phyloP scores from a whole-genome alignment of 352 stramenopile species.

The Pythium aquatile region DNA sequence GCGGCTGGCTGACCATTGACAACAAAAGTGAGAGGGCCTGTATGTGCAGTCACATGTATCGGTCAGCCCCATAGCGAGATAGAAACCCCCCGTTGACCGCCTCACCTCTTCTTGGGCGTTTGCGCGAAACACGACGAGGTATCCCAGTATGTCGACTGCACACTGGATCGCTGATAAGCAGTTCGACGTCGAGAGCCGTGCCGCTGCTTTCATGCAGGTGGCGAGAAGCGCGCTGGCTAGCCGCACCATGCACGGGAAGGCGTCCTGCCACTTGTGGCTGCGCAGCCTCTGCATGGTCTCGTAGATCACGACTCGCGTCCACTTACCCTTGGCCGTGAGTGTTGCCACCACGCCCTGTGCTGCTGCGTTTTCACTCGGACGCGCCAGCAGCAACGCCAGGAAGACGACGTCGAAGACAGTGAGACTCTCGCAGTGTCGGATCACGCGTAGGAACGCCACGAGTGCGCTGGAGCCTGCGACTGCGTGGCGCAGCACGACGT shows the following conservation, averaged over 20 bases:
- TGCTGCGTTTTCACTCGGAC: constrained; percentile 50
- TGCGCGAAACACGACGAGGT: constrained; percentile 21
- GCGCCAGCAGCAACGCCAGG: constrained; percentile 59
- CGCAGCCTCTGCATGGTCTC: constrained; percentile 23
- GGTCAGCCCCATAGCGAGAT: neutral
- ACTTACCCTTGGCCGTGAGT: constrained; percentile 8
- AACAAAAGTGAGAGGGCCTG: constrained; percentile 69
- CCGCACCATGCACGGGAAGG: constrained; percentile 13
- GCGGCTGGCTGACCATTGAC: constrained; percentile 65
- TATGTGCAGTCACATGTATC: neutral
- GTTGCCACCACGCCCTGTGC: constrained; percentile 11
- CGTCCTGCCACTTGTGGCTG: constrained; percentile 23
- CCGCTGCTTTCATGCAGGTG: constrained; percentile 18
- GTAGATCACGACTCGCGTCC: constrained; percentile 13
- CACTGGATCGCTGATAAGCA: constrained; percentile 3
- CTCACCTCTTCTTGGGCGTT: constrained; percentile 55
- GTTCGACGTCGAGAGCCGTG: neutral
- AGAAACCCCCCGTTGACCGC: neutral
- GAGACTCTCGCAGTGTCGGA: constrained; percentile 45
- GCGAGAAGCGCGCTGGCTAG: constrained; percentile 23
- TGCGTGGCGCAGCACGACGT: constrained; percentile 65
- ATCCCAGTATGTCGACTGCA: constrained; percentile 22
- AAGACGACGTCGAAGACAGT: constrained; percentile 63
- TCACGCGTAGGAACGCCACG: constrained; percentile 41
- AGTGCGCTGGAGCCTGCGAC: constrained; percentile 50